Evolutionary conservation across 78 protist genomes (phyloP).

Genomic region (Creolimax fragrantissima): DNA sequence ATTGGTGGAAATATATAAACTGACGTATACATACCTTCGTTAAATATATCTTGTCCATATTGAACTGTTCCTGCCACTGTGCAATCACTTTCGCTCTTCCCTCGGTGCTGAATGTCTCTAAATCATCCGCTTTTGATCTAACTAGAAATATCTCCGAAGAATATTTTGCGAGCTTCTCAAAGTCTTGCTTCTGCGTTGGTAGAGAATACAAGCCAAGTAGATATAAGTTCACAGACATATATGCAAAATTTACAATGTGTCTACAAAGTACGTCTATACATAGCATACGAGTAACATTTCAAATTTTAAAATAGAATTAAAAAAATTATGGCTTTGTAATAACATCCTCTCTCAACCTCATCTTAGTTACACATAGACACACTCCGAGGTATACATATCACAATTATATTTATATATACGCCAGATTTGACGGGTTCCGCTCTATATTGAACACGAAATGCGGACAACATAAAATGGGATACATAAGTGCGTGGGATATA

Average conservation of each 20-base stretch:
- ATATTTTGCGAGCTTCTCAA: neutral
- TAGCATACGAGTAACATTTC: no score
- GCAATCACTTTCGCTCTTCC: neutral
- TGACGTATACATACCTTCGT: neutral
- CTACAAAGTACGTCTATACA: neutral
- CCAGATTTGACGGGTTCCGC: no score
- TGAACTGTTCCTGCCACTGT: constrained; percentile 6
- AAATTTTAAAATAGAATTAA: no score
- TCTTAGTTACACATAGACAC: no score
- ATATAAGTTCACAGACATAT: neutral
- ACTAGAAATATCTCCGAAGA: neutral
- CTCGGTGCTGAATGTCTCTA: neutral
- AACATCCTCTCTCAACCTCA: no score
- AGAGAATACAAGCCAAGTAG: neutral
- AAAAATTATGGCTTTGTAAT: no score
- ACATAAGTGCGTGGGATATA: no score
- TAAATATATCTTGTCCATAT: neutral
- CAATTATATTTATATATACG: no score
- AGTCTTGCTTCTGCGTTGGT: neutral
- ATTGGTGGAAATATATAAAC: neutral
- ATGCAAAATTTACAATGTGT: neutral
- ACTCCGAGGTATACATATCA: no score
- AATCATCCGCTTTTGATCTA: neutral
- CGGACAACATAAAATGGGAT: no score
- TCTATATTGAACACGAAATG: no score